Conservation (phyloP, 495 filamentous ascomycete genomes). For the Staphylotrichum tortipilum region DNA sequence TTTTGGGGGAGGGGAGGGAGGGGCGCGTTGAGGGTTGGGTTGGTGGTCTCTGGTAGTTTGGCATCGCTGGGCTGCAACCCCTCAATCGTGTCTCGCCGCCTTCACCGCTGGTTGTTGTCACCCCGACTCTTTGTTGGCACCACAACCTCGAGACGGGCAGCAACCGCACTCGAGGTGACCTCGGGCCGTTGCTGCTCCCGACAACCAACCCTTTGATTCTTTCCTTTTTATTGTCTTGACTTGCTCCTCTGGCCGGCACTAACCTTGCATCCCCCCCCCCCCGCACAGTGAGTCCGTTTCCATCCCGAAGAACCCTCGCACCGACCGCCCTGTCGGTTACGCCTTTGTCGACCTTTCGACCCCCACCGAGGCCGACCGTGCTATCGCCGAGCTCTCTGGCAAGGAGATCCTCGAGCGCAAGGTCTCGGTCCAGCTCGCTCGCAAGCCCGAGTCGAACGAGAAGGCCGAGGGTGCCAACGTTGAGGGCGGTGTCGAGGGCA, state of each 20-base stretch:
- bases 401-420: slow-evolving; percentile 96
- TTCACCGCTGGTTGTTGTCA: slow-evolving; percentile 6
- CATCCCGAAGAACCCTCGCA: slow-evolving; percentile 98
- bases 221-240: neutral
- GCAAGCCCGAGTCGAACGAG: slow-evolving; percentile 84
- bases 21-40: too few relatives aligned
- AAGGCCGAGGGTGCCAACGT: slow-evolving; percentile 61
- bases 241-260: slow-evolving; percentile 8
- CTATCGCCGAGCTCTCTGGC: slow-evolving; percentile 87
- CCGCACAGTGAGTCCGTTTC: slow-evolving; percentile 83
- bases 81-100: neutral
- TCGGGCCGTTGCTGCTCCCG: too few relatives aligned
- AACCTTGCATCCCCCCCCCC: slow-evolving; percentile 7
- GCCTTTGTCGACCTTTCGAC: slow-evolving; percentile 97
- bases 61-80: too few relatives aligned
- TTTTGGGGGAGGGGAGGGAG: too few relatives aligned
- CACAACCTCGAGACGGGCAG: neutral
- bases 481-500: slow-evolving; percentile 58
- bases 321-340: slow-evolving; percentile 94
- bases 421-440: slow-evolving; percentile 96
- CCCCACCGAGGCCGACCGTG: slow-evolving; percentile 84
- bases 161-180: too few relatives aligned
- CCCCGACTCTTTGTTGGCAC: neutral
- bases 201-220: too few relatives aligned
- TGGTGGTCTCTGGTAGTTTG: too few relatives aligned